phyloP scores from a whole-genome alignment of 164 flowering plant genomes.

The Stephania yunnanensis region DNA sequence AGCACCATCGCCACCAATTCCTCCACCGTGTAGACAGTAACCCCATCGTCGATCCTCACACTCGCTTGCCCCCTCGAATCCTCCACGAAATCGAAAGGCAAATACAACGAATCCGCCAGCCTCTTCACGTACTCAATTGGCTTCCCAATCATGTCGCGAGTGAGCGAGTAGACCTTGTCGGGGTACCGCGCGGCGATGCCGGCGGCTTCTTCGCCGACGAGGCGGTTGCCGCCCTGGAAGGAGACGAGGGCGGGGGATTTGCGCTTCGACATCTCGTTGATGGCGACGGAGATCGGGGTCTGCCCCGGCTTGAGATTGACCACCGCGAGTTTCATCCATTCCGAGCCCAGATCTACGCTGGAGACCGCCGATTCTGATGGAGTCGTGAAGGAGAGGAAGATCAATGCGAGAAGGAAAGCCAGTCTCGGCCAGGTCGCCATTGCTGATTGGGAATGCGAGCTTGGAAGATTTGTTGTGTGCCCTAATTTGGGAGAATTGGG shows the following conservation, averaged over 20 bases:
- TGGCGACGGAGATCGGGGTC: slow-evolving; percentile 78
- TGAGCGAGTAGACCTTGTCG: slow-evolving; percentile 58
- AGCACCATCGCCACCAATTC: slow-evolving; percentile 80
- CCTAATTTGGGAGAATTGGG: no score
- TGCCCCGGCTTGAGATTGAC: slow-evolving; percentile 92
- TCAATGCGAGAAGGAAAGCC: slow-evolving; percentile 15
- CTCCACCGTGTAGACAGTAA: slow-evolving; percentile 49
- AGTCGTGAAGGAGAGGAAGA: slow-evolving; percentile 24
- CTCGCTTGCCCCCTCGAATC: slow-evolving; percentile 55
- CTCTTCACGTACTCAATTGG: slow-evolving; percentile 36
- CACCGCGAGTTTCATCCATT: slow-evolving; percentile 89
- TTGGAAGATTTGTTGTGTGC: no score
- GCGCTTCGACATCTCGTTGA: slow-evolving; percentile 97
- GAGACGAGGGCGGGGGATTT: slow-evolving; percentile 83
- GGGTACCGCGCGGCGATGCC: slow-evolving; percentile 81
- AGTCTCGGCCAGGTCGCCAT: slow-evolving; percentile 9
- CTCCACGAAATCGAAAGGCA: slow-evolving; percentile 60
- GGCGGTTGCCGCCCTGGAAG: slow-evolving; percentile 55
- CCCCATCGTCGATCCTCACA: slow-evolving; percentile 46
- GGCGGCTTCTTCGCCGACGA: slow-evolving; percentile 82
- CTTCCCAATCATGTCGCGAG: slow-evolving; percentile 62
- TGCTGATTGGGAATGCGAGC: neutral
- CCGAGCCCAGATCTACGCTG: slow-evolving; percentile 95
- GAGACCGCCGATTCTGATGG: slow-evolving; percentile 65
- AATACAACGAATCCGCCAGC: slow-evolving; percentile 40